Base-by-base conservation (phyloP, 1,284 basidiomycete species). In the Cryptococcus sp. region DNA sequence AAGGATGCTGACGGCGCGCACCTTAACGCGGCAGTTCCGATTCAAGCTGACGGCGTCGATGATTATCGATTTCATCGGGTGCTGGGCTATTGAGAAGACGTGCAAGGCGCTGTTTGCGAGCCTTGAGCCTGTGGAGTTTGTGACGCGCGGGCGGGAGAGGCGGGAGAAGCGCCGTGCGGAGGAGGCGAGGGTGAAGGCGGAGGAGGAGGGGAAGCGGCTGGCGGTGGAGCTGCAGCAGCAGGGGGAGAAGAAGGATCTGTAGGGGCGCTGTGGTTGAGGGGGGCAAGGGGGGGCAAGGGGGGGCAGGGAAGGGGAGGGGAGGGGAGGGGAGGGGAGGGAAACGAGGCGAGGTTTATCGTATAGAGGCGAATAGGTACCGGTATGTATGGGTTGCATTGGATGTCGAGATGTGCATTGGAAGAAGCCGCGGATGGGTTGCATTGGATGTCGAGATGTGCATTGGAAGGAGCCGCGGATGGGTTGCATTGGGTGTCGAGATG, bases 41-140 rank as follows among this genome's bases (percentile, higher is more conserved):
- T 60, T 87, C 66, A 82, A 82, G 58, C 77, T 97, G 57, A 90
- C 90, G 1, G 62, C 79, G 12, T 82, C 85, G 45, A 98, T 98
- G 94, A 71, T 88, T 28, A 71, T 87, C 56, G 95, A 99, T 78
- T 96, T 97, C 68, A 83, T 78, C 5, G 91, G 91, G 0, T 97
- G 92, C 70, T 97, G 84, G 82, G 63, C 87, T 50, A 82, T 97
- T 48, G 94, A 98, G 76, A 81, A 82, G 49, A 76, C 80, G 11
- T 94, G 91, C 81, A 98, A 97, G 79, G 77, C 80, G 47, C 72
- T 96, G 33, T 97, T 98, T 75, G 92, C 93, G 4, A 86, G 91
- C 67, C 80, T 95, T 24, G 86, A 91, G 71, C 92, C 94, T 0
- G 89, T 87, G 70, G 79, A 82, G 58, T 84, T 97, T 81, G 82